Base-by-base conservation (phyloP, 2,329 filamentous ascomycete genomes). In the Aspergillus nomiae region DNA sequence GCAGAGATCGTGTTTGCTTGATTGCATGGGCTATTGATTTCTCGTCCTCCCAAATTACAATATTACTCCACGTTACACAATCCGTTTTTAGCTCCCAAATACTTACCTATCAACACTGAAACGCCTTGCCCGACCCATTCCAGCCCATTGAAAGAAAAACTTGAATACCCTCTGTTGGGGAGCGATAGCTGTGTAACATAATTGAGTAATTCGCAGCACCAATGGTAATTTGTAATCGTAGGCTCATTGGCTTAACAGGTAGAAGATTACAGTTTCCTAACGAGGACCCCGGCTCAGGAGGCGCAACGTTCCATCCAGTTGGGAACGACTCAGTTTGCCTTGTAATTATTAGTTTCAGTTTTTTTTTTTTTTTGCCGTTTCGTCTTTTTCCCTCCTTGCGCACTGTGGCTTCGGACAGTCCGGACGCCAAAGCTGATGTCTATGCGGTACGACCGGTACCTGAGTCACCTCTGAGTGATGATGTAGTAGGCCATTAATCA, bases 251-350 rank as follows among this genome's bases (percentile, higher is more conserved):
- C 19, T 46, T 30, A 59, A 45, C 36, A n/a, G 48, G 36, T 36
- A 59, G 58, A 38, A 51, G 38, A 51, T 59, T 63, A 28, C 51
- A 34, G 61, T 62, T 38, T 38, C 38, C 60, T 62, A 38, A 65
- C 55, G 58, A 64, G 58, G 56, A 61, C 67, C 67, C 67, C 59
- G 59, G 68, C 62, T 54, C 51, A 62, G 59, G 67, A 68, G 68
- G 68, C 69, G 68, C 69, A 70, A 71, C 65, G 66, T 71, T 70
- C 69, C 69, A 71, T 70, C 62, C 69, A 69, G 65, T 69, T 67
- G 68, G 69, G 65, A 70, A 64, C 58, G 19, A 50, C 62, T 59
- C 41, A 19, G 32, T 38, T 55, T 26, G 51, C 34, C 50, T 54
- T 55, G 41, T 51, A 51, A 48, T 61, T 38, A 59, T 62, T 62